A percentile compares a stretch with the other conserved stretches of the same genome.
Conservation (phyloP, 176 grass and related monocot species). For the Microstegium vimineum region DNA sequence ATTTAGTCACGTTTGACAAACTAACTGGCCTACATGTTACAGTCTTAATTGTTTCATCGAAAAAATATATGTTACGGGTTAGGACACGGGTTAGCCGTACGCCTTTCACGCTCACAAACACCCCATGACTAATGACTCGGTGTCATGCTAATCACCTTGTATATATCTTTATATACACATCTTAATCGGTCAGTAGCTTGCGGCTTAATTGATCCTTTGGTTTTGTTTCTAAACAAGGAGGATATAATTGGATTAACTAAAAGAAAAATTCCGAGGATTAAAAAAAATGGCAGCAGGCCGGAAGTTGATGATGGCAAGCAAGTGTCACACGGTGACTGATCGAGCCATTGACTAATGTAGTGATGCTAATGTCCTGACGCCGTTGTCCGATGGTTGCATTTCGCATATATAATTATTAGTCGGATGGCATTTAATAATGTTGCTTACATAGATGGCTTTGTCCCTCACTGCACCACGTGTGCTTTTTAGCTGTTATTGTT, state of each 20-base stretch:
- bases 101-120: not conserved
- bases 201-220: not conserved
- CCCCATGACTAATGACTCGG: not conserved
- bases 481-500: not conserved
- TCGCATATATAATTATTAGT: not conserved
- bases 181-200: not conserved
- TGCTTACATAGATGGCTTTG: not conserved
- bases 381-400: not conserved
- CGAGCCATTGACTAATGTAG: constrained; percentile 1
- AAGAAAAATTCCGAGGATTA: not conserved
- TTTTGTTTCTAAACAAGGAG: not conserved
- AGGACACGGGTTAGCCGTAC: constrained; percentile 29
- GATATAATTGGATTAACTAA: not conserved
- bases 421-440: not conserved
- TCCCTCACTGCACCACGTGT: not conserved
- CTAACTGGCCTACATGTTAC: not conserved
- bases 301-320: constrained; percentile 15
- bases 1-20: not conserved
- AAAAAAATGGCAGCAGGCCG: not conserved
- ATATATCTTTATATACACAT: not conserved
- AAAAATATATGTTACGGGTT: not conserved
- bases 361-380: not conserved
- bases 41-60: not conserved
- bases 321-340: not conserved
- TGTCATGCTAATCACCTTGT: constrained; percentile 10